phyloP scores from a whole-genome alignment of 768 basidiomycete species.

The Glaciozyma antarctica region DNA sequence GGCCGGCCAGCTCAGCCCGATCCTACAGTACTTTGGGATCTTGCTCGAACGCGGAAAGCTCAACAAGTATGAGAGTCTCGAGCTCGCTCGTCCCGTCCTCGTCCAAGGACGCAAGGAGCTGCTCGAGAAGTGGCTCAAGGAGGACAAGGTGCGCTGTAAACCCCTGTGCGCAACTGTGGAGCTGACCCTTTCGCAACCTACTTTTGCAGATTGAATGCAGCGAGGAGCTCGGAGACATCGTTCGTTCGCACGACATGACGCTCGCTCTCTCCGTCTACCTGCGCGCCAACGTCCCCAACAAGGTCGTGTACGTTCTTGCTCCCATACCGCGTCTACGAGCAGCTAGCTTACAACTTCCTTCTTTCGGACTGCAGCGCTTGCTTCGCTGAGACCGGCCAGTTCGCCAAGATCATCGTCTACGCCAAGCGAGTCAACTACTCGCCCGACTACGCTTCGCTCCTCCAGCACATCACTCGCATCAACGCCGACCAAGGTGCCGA shows the following conservation, averaged over 20 bases:
- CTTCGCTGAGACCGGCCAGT: conserved; percentile 98
- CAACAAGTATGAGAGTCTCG: conserved; percentile 89
- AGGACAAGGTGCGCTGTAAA: conserved; percentile 68
- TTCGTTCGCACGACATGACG: conserved; percentile 89
- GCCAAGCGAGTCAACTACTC: conserved; percentile 91
- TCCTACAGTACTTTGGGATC: conserved; percentile 96
- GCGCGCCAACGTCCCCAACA: conserved; percentile 93
- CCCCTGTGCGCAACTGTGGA: too few species aligned
- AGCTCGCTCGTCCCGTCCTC: conserved; percentile 89
- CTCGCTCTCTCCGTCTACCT: conserved; percentile 95
- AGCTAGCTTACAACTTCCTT: too few species aligned
- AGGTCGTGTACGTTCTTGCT: conserved; percentile 47
- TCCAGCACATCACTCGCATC: conserved; percentile 92
- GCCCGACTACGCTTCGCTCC: conserved; percentile 81
- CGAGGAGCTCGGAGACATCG: conserved; percentile 95
- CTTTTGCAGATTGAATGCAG: conserved; percentile 76
- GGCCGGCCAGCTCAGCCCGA: conserved; percentile 82
- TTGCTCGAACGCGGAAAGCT: conserved; percentile 97
- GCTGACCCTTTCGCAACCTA: not conserved
- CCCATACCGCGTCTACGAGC: not conserved
- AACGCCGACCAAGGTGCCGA: conserved; percentile 97
- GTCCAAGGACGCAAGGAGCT: conserved; percentile 94
- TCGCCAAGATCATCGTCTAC: conserved; percentile 94
- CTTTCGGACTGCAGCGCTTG: conserved; percentile 57
- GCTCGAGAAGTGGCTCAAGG: conserved; percentile 98